Evolutionary conservation across 441 rosid species (phyloP), one percentile per base, ranked within the genome.

Genomic region (Omphalea diandra): DNA sequence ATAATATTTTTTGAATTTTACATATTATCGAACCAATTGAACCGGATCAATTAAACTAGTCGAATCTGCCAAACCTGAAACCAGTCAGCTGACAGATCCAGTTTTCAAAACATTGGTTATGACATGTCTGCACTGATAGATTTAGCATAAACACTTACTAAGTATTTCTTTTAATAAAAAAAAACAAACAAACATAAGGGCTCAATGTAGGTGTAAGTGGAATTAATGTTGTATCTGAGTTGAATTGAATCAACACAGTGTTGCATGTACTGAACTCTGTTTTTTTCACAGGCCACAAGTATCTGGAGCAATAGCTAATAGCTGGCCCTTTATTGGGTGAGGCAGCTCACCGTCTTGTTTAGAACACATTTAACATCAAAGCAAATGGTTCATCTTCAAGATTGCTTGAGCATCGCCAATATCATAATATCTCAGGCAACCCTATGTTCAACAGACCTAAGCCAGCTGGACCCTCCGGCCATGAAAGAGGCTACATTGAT

Each of bases 321-420:
- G 83, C 84, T 9, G 97, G 98, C 36, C 86, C 82, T 41, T 15
- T 73, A 31, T 80, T 95, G 77, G 98, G 97, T 78, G 98, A 89
- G 81, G 97, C 97, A 62, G 98, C 97, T 75, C 98, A 93, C 79
- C 98, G 99, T 69, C 98, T 95, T 68, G 87, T 95, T 68, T 93
- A 83, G 85, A 95, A 84, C 77, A 85, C 94, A 0, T 97, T 95
- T 58, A 93, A 89, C 77, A 77, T 89, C 69, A 89, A 82, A 83
- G 43, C 86, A 33, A 84, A 81, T 80, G 85, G 89, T 44, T 78
- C 85, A 20, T 75, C 86, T 32, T 75, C 83, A 46, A 86, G 83
- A 70, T 62, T 71, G 49, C 62, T 73, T 36, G 94, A 85, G 71
- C 92, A 83, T 40, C 82, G 73, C 1, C 68, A 77, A 26, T 55